These are phyloP conservation scores for Sporisorium iseilematis-ciliati DNA, from an alignment of 1,284 basidiomycete species.

Conservation along the genomic window DNA sequence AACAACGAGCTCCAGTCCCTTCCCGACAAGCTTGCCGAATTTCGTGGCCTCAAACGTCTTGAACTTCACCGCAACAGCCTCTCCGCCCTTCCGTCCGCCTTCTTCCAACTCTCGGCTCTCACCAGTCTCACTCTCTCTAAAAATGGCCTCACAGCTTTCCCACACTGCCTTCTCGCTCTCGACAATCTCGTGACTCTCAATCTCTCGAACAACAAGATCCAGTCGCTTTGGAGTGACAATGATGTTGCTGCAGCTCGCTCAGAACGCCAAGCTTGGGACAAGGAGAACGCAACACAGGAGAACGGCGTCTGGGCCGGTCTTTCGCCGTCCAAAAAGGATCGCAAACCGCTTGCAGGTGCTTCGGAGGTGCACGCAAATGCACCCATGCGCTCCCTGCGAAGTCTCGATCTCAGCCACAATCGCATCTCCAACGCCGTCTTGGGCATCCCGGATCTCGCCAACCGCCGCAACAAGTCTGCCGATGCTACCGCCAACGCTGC, in stretches of 20 bases:
- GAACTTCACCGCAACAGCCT: constrained; percentile 64
- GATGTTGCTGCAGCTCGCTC: constrained; percentile 30
- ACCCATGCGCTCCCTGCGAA: constrained; percentile 48
- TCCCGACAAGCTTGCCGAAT: constrained; percentile 52
- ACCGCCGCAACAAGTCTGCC: constrained; percentile 23
- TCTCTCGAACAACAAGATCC: constrained; percentile 61
- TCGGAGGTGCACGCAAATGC: not conserved
- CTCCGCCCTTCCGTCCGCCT: constrained; percentile 32
- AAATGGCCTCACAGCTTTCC: constrained; percentile 56
- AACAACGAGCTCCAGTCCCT: constrained; percentile 54
- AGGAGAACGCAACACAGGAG: constrained; percentile 40
- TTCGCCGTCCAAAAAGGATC: constrained; percentile 46
- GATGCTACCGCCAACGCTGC: not conserved
- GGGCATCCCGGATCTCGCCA: constrained; percentile 35
- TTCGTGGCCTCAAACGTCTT: constrained; percentile 53
- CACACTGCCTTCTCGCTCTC: constrained; percentile 51
- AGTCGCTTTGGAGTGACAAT: constrained; percentile 51
- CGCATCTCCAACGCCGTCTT: constrained; percentile 53
- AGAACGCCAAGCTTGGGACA: constrained; percentile 46
- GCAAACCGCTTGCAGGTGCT: constrained; percentile 14
- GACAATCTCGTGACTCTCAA: constrained; percentile 59
- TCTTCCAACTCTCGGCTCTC: constrained; percentile 54
- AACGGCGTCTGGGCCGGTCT: constrained; percentile 59
- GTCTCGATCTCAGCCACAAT: constrained; percentile 59
- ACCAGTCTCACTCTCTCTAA: constrained; percentile 57